phyloP scores from a whole-genome alignment of 257 asterid genomes.

The Marsdenia floribunda region DNA sequence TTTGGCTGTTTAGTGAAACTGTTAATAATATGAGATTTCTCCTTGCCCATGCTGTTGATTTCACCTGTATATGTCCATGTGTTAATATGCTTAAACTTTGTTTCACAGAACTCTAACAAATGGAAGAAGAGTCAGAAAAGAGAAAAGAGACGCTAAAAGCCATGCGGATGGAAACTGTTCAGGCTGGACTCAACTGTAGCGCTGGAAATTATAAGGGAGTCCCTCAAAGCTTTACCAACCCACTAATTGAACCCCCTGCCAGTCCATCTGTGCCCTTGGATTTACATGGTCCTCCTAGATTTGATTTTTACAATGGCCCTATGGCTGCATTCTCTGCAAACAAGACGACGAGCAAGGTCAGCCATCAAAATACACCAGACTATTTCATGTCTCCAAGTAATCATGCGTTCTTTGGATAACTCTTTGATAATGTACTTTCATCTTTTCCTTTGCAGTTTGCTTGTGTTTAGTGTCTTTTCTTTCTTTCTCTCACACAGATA shows the following conservation, averaged over 20 bases:
- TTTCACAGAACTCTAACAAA: constrained; percentile 11
- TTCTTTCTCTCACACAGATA: not conserved
- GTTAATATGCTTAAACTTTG: not conserved
- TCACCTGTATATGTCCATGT: not conserved
- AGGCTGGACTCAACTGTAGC: constrained; percentile 21
- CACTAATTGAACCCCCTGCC: constrained; percentile 41
- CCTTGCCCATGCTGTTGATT: not conserved
- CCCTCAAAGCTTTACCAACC: constrained; percentile 55
- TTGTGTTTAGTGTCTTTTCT: not conserved
- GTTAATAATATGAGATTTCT: not conserved
- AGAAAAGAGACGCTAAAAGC: constrained; percentile 72
- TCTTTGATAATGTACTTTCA: not conserved
- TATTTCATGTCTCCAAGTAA: constrained; percentile 54
- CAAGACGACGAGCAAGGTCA: constrained; percentile 36
- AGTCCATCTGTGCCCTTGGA: constrained; percentile 13
- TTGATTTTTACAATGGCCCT: constrained; percentile 80
- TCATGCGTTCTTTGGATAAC: constrained; percentile 16
- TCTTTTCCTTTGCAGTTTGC: not conserved
- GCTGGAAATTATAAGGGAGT: constrained; percentile 23
- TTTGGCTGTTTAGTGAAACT: not conserved
- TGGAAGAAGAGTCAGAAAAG: constrained; percentile 88
- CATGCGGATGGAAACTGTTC: constrained; percentile 58
- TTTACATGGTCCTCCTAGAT: constrained; percentile 40
- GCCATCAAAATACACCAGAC: constrained; percentile 47
- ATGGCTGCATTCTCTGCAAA: constrained; percentile 68